Base-by-base conservation (phyloP, 768 basidiomycete genomes). In the Sporobolomyces pararoseus region DNA sequence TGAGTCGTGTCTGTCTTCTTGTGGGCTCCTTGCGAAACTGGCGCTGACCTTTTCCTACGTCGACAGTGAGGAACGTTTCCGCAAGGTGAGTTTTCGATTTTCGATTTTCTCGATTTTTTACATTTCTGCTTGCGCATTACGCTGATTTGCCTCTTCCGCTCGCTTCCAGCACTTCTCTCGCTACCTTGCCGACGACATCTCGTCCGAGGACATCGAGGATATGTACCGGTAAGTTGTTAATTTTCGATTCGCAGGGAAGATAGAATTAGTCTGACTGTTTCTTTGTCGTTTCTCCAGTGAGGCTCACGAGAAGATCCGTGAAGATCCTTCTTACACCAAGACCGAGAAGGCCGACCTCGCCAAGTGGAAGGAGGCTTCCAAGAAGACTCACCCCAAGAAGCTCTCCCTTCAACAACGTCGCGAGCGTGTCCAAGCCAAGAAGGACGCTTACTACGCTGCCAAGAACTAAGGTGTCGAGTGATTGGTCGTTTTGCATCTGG, bases 1-100 rank as follows among this genome's bases (percentile, higher is more conserved):
- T n/a, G n/a, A n/a, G 42, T 10, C 42, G 42, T 10, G 19, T 44
- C 19, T 44, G 31, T 35, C 42, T 10, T 12, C 19, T 44, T n/a
- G n/a, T n/a, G n/a, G n/a, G n/a, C n/a, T n/a, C n/a, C n/a, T n/a
- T 19, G 42, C 42, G 42, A 44, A 19, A 12, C 42, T 44, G 42
- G 19, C 97, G 82, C 98, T 97, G 85, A 99, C 98, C 96, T 90
- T 97, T n/a, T n/a, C n/a, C n/a, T n/a, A n/a, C n/a, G n/a, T n/a
- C n/a, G n/a, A n/a, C n/a, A n/a, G n/a, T 79, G 96, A 98, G 77
- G 95, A 98, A 83, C 86, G 93, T 87, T 51, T 51, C 50, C 50
- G 50, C 50, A 51, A 51, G 50, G 50, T 51, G 7, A 51, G 50
- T 29, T 87, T n/a, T 68, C 66, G 63, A 75, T 71, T 84, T 68